Conservation (phyloP, 2,329 filamentous ascomycete genomes). For the Epicoccum nigrum region DNA sequence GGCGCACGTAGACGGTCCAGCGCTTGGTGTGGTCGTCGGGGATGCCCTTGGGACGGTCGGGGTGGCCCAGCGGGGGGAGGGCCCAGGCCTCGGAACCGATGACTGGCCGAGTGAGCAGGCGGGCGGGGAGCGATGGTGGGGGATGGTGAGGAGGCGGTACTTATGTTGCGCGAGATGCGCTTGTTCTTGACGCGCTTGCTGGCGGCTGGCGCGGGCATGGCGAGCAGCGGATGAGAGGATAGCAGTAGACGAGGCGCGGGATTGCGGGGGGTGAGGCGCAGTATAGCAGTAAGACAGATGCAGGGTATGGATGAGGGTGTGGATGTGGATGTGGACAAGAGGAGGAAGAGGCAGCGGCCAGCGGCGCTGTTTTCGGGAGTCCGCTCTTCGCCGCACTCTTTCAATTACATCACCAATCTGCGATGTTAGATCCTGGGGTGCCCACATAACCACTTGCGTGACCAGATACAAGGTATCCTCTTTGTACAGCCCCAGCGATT, state of each 20-base stretch:
- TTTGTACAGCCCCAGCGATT: no score
- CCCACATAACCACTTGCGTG: no score
- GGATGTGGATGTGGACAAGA: no score
- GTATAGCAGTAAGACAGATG: no score
- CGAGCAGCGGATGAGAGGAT: no score
- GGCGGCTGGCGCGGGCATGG: neutral
- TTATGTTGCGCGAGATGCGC: slow-evolving; percentile 50
- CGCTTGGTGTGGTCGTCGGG: slow-evolving; percentile 94
- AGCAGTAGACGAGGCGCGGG: no score
- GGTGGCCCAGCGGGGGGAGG: slow-evolving; percentile 74
- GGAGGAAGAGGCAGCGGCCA: no score
- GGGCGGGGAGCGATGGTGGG: neutral
- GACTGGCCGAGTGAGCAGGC: slow-evolving; percentile 44
- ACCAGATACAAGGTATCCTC: no score
- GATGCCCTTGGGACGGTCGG: slow-evolving; percentile 66
- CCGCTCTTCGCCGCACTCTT: slow-evolving; percentile 11
- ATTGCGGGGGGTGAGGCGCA: no score
- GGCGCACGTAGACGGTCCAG: slow-evolving; percentile 93
- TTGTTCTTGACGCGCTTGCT: slow-evolving; percentile 41
- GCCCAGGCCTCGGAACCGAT: slow-evolving; percentile 58
- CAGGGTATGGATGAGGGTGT: no score
- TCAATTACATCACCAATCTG: slow-evolving; percentile 48
- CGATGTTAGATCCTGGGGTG: no score
- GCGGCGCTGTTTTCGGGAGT: no score
- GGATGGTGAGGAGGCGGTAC: slow-evolving; percentile 22